phyloP scores from a whole-genome alignment of 225 moss, liverwort and hornwort genomes.

The Takakia lepidozioides region DNA sequence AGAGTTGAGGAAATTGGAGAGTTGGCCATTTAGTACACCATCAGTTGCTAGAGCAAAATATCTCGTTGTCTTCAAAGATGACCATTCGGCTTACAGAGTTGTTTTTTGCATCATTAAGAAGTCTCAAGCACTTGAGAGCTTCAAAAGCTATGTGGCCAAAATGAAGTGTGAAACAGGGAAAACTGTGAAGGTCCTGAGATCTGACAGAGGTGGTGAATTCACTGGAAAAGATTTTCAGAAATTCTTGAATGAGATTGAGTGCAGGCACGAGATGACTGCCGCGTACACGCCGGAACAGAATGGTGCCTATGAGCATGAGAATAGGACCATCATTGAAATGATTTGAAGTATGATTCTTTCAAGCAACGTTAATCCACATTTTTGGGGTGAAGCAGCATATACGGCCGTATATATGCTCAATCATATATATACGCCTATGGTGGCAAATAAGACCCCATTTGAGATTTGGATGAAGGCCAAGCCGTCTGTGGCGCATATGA shows the following conservation, averaged over 20 bases:
- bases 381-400: not conserved
- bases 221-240: not conserved
- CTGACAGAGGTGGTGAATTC: too few species aligned
- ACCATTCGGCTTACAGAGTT: too few species aligned
- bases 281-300: slow-evolving; percentile 2
- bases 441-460: not conserved
- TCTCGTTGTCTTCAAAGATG: too few species aligned
- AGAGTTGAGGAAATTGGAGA: too few species aligned
- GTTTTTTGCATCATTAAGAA: too few species aligned
- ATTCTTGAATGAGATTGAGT: not conserved
- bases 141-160: too few species aligned
- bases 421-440: not conserved
- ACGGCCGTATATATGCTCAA: slow-evolving; percentile 1
- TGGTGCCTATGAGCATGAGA: not conserved
- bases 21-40: too few species aligned
- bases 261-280: not conserved
- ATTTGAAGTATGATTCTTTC: not conserved
- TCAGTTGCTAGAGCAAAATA: too few species aligned
- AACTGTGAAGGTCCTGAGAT: too few species aligned
- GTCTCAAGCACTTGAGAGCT: too few species aligned
- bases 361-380: not conserved
- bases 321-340: not conserved
- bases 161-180: too few species aligned
- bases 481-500: not conserved
- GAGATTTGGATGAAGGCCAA: not conserved